These are phyloP conservation scores for Aspergillus alliaceus DNA, from an alignment of 2,329 filamentous ascomycete genomes.

Conservation along the genomic window DNA sequence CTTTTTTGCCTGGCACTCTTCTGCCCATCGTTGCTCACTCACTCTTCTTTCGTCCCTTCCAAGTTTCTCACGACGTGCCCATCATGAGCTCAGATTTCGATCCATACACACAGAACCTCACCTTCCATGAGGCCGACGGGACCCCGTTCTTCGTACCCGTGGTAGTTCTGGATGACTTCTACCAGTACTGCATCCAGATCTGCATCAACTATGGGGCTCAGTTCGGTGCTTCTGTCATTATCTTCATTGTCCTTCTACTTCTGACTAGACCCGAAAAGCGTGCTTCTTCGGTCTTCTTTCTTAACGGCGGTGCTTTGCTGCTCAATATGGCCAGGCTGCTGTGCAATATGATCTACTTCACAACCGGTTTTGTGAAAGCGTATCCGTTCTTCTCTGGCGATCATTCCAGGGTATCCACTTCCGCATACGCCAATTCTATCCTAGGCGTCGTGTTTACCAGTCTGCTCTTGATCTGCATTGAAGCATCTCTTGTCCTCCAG, in stretches of 20 bases:
- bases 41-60: neutral
- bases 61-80: neutral
- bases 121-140: slow-evolving; percentile 47
- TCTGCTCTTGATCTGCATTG: slow-evolving; percentile 56
- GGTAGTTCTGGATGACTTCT: slow-evolving; percentile 44
- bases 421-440: slow-evolving; percentile 50
- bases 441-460: slow-evolving; percentile 51
- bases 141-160: slow-evolving; percentile 44
- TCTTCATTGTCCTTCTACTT: slow-evolving; percentile 65
- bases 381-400: slow-evolving; percentile 62
- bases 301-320: slow-evolving; percentile 63
- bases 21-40: neutral
- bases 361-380: slow-evolving; percentile 60
- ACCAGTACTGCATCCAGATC: slow-evolving; percentile 49
- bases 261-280: slow-evolving; percentile 68
- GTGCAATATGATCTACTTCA: slow-evolving; percentile 53
- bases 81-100: slow-evolving; percentile 43
- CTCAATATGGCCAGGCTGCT: slow-evolving; percentile 58
- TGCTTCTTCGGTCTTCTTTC: slow-evolving; percentile 61
- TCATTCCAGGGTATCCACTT: slow-evolving; percentile 48
- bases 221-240: slow-evolving; percentile 65
- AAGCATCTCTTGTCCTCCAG: slow-evolving; percentile 62
- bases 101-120: slow-evolving; percentile 54
- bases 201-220: slow-evolving; percentile 69
- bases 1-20: neutral